Conservation (phyloP, 192 early-diverging fungal species). For the Linnemannia exigua region DNA sequence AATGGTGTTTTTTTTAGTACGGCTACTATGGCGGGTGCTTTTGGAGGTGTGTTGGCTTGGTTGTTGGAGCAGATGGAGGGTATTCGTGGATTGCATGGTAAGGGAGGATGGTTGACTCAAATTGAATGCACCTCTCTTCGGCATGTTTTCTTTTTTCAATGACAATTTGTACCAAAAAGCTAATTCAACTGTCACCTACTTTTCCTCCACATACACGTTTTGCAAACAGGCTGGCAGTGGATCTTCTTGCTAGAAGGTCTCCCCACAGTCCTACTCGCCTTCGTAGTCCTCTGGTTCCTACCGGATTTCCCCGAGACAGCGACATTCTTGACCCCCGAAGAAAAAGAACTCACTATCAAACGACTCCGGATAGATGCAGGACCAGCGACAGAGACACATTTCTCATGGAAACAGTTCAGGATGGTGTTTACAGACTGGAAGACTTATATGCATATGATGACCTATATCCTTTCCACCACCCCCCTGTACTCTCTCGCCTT, state of each 20-base stretch:
- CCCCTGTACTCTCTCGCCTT: slow-evolving; percentile 73
- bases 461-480: slow-evolving; percentile 72
- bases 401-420: slow-evolving; percentile 63
- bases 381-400: slow-evolving; percentile 56
- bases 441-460: slow-evolving; percentile 61
- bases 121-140: too few species aligned
- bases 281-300: slow-evolving; percentile 46
- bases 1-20: slow-evolving; percentile 65
- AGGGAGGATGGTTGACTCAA: too few species aligned
- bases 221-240: slow-evolving; percentile 66
- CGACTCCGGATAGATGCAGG: slow-evolving; percentile 63
- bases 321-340: slow-evolving; percentile 57
- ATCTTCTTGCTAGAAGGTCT: slow-evolving; percentile 78
- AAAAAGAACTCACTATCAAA: slow-evolving; percentile 46
- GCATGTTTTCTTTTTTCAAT: background rate
- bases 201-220: background rate
- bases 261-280: slow-evolving; percentile 44
- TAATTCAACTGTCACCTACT: too few species aligned
- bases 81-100: slow-evolving; percentile 54
- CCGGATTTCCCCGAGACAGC: slow-evolving; percentile 63
- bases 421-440: slow-evolving; percentile 65
- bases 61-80: slow-evolving; percentile 69
- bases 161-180: background rate
- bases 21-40: slow-evolving; percentile 65
- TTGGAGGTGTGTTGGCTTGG: slow-evolving; percentile 76